These are phyloP conservation scores for Fraxinus greggii DNA, from an alignment of 305 asterid species.

Conservation along the genomic window DNA sequence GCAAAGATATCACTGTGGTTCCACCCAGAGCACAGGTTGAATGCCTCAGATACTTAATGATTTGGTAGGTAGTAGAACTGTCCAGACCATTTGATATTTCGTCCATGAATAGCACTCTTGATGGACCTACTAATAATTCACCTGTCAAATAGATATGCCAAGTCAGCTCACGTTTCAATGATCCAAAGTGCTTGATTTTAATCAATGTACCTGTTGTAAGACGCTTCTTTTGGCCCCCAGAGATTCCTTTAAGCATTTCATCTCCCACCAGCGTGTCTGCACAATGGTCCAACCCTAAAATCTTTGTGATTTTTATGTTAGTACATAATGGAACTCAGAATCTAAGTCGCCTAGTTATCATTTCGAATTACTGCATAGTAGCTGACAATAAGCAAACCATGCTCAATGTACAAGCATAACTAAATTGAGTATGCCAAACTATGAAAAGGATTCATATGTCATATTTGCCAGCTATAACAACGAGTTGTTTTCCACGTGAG, in stretches of 20 bases:
- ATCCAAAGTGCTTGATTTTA: slow-evolving; percentile 1
- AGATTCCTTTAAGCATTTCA: slow-evolving; percentile 95
- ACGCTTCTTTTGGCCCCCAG: slow-evolving; percentile 97
- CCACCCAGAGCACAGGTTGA: background rate
- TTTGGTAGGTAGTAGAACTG: slow-evolving; percentile 2
- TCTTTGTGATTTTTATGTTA: slow-evolving; percentile 70
- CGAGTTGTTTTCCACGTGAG: background rate
- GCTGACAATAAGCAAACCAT: background rate
- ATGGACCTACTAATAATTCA: slow-evolving; percentile 79
- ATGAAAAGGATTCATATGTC: background rate
- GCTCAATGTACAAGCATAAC: slow-evolving; percentile 1
- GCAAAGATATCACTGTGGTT: slow-evolving; percentile 47
- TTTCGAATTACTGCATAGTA: background rate
- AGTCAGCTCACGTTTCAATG: slow-evolving; percentile 29
- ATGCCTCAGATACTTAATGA: slow-evolving; percentile 21
- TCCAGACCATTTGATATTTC: background rate
- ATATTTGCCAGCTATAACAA: background rate
- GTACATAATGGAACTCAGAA: slow-evolving; percentile 3
- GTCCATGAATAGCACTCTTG: slow-evolving; percentile 43
- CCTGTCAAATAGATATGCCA: slow-evolving; percentile 53
- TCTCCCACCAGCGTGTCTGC: slow-evolving; percentile 93
- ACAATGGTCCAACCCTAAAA: slow-evolving; percentile 90
- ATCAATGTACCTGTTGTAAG: slow-evolving; percentile 69
- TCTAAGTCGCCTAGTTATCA: background rate
- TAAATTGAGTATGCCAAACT: background rate